phyloP scores from a whole-genome alignment of 2,329 filamentous ascomycete genomes.

The Neonectria hederae region DNA sequence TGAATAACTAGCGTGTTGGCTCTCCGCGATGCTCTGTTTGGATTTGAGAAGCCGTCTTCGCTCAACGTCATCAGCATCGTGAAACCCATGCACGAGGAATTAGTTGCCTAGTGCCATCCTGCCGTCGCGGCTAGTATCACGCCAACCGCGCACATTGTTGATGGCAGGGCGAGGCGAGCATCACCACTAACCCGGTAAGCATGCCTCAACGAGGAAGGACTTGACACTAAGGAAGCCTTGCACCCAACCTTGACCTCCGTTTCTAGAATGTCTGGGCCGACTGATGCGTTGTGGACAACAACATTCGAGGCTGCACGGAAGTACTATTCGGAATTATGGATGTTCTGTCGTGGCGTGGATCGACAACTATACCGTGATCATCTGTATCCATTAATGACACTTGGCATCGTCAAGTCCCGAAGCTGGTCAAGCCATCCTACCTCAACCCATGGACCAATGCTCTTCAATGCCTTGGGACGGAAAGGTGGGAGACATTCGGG shows the following conservation, averaged over 20 bases:
- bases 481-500: conserved; percentile 31
- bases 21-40: conserved; percentile 35
- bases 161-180: not conserved
- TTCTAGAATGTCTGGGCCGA: not conserved
- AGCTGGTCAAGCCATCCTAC: conserved; percentile 2
- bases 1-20: conserved; percentile 27
- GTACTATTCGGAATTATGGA: conserved; percentile 3
- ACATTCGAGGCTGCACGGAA: not conserved
- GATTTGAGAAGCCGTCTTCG: conserved; percentile 26
- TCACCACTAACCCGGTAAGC: conserved; percentile 1
- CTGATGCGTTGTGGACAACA: not conserved
- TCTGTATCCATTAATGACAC: not conserved
- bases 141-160: conserved; percentile 1
- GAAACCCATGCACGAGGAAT: conserved; percentile 30
- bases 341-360: conserved; percentile 4
- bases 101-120: conserved; percentile 9
- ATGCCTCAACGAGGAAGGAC: conserved; percentile 24
- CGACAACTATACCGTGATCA: not conserved
- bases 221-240: not conserved
- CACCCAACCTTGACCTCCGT: not conserved
- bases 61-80: conserved; percentile 35
- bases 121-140: conserved; percentile 1
- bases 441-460: conserved; percentile 4
- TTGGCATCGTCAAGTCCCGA: not conserved
- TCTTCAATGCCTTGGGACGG: conserved; percentile 14